phyloP scores from a whole-genome alignment of 2,329 filamentous ascomycete species.

The Botryotinia narcissicola region DNA sequence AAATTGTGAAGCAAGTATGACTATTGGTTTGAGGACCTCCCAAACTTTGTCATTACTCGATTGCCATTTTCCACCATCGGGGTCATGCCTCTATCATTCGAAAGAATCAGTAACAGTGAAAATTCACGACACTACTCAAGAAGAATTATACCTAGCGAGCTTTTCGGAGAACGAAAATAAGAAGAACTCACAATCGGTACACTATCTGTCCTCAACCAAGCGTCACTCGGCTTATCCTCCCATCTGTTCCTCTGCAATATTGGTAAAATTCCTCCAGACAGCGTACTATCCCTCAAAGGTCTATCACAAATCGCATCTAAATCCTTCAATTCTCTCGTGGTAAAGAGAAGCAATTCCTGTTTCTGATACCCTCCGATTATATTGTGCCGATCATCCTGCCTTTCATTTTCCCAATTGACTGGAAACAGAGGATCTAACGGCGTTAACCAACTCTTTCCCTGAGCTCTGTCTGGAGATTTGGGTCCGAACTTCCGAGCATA shows the following conservation, averaged over 20 bases:
- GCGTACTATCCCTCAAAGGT: neutral
- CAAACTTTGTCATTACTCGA: slow-evolving; percentile 12
- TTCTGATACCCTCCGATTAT: neutral
- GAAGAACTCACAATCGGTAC: neutral
- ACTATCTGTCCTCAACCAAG: slow-evolving; percentile 5
- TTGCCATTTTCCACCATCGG: slow-evolving; percentile 5
- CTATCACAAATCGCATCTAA: slow-evolving; percentile 4
- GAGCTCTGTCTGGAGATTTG: neutral
- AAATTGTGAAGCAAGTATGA: neutral
- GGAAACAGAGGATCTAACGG: neutral
- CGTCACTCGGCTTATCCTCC: slow-evolving; percentile 5
- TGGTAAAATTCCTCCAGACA: neutral
- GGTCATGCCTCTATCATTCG: neutral
- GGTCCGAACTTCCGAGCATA: neutral
- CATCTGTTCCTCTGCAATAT: neutral
- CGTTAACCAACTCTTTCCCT: neutral
- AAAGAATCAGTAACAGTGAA: neutral
- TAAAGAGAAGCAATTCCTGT: neutral
- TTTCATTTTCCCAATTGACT: neutral
- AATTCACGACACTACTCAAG: neutral
- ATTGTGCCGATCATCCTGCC: neutral
- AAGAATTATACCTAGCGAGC: too few relatives aligned
- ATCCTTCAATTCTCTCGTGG: slow-evolving; percentile 11
- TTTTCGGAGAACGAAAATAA: neutral
- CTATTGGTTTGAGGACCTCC: neutral